These are phyloP conservation scores for Claviceps spartinae DNA, from an alignment of 2,329 filamentous ascomycete genomes.

Conservation along the genomic window DNA sequence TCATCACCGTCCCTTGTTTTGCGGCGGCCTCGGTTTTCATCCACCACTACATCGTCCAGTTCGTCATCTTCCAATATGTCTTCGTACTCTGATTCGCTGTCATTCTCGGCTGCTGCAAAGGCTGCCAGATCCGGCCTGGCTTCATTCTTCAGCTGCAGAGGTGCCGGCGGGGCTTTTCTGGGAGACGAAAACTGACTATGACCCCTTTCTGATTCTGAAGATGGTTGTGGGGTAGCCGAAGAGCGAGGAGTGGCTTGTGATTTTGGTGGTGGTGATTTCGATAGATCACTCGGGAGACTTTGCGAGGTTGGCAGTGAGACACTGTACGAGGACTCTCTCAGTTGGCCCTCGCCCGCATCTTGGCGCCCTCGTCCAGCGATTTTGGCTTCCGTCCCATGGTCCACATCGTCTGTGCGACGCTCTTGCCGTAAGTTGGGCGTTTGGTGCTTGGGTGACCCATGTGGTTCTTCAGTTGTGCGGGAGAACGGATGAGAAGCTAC, in stretches of 20 bases:
- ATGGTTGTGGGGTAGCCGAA: constrained; percentile 29
- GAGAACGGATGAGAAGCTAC: constrained; percentile 53
- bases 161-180: constrained; percentile 75
- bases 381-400: constrained; percentile 40
- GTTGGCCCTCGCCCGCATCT: constrained; percentile 26
- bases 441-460: constrained; percentile 30
- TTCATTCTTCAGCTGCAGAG: constrained; percentile 49
- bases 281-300: constrained; percentile 38
- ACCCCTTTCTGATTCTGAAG: constrained; percentile 30
- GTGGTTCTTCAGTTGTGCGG: constrained; percentile 40
- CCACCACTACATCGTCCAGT: constrained; percentile 44
- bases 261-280: constrained; percentile 38
- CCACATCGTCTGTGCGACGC: constrained; percentile 42
- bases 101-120: constrained; percentile 36
- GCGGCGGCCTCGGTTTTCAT: constrained; percentile 56
- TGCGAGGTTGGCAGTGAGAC: constrained; percentile 41
- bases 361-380: constrained; percentile 32
- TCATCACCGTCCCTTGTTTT: constrained; percentile 86
- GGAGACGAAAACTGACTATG: constrained; percentile 42
- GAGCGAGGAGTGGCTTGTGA: constrained; percentile 28
- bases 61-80: constrained; percentile 47
- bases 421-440: constrained; percentile 47
- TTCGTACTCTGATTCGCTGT: constrained; percentile 72
- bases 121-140: constrained; percentile 11
- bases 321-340: constrained; percentile 36